Base-by-base conservation (phyloP, 805 yeast species). In the Brettanomyces naardenensis region DNA sequence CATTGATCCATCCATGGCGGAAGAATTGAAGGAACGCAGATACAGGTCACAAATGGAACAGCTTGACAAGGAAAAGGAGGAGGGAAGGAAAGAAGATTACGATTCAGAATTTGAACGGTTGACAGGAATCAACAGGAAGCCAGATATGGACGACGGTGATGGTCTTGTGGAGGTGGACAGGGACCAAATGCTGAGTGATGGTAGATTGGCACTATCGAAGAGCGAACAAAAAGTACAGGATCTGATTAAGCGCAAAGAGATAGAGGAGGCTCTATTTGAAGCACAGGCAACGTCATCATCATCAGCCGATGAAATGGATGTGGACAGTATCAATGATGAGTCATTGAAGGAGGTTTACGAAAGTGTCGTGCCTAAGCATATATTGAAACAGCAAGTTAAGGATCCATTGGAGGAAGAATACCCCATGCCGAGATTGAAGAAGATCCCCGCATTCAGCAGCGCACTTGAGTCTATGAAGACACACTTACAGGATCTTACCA, bases 201-300 rank as follows among this genome's bases (percentile, higher is more conserved):
- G 52, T 25, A 40, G 55, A 39, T 41, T 62, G 20, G 55, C 65
- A 2, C 37, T 62, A 14, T 48, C 57, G 1, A 45, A 49, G 7
- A 49, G 44, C 10, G 65, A 62, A 38, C 26, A 38, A 13, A 39
- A 42, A 3, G 31, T 57, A 6, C 64, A 58, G 33, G 40, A 46
- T 31, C 41, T 48, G 31, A 32, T 56, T 28, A 39, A 49, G 5
- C 48, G 53, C 6, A 48, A 52, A 44, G 62, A 58, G 22, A 62
- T 63, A 19, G 59, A 61, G 29, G 61, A 59, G 25, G 61, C 65
- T 0, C 31, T 62, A 5, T 56, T 55, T 27, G 60, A 59, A 13
- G 54, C 52, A 5, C 54, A 53, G 36, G 26, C 7, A 23, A 11
- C 7, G 11, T 23, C 26, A 9, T 9, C 26, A 9, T 9, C 20